Conservation (phyloP, 345 rosid species). For the Pistacia atlantica region DNA sequence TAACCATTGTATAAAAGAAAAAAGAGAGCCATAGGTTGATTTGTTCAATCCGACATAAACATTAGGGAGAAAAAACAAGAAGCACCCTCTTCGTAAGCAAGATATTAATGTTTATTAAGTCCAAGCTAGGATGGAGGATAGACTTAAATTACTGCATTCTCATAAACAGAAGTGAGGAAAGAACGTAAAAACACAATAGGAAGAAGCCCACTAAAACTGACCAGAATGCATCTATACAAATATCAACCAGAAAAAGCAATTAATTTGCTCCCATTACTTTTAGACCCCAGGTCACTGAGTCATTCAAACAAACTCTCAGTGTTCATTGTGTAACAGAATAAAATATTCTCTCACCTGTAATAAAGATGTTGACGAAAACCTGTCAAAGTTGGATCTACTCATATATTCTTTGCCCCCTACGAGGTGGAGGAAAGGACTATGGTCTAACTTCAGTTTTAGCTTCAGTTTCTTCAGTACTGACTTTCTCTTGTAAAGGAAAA, state of each 20-base stretch:
- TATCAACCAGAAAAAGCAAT: slow-evolving; percentile 1
- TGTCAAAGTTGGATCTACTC: slow-evolving; percentile 72
- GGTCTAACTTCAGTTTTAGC: slow-evolving; percentile 37
- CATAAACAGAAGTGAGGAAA: not conserved
- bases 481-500: slow-evolving; percentile 29
- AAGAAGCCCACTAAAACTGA: not conserved
- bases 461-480: slow-evolving; percentile 38
- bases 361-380: slow-evolving; percentile 72
- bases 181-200: not conserved
- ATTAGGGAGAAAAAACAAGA: too few relatives aligned
- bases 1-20: too few relatives aligned
- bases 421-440: slow-evolving; percentile 67
- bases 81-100: too few relatives aligned
- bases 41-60: too few relatives aligned
- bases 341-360: slow-evolving; percentile 59
- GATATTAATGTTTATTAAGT: not conserved
- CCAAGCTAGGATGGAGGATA: not conserved
- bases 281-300: not conserved
- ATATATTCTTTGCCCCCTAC: slow-evolving; percentile 74
- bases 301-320: not conserved
- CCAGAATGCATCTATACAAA: not conserved
- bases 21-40: too few relatives aligned
- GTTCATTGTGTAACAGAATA: not conserved
- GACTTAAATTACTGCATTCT: not conserved
- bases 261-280: not conserved